Conservation (phyloP, 1,139 yeast genomes). For the Nakaseomyces uthaithaninus region DNA sequence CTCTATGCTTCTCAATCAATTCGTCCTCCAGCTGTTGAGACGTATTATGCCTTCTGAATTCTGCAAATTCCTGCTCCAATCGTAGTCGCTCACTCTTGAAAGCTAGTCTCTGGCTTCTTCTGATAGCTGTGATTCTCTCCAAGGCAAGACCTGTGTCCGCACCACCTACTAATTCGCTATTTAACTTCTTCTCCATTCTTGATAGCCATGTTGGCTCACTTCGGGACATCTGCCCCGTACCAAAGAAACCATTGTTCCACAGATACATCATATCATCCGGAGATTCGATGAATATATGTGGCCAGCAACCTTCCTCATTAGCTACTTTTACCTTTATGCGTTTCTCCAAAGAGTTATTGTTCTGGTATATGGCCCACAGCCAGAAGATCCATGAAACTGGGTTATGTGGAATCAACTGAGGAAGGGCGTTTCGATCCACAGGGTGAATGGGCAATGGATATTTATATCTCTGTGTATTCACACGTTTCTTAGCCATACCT, state of each 20-base stretch:
- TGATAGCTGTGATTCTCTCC: conserved; percentile 67
- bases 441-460: conserved; percentile 37
- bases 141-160: conserved; percentile 32
- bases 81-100: conserved; percentile 52
- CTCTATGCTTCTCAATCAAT: conserved; percentile 30
- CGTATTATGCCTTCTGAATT: conserved; percentile 29
- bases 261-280: conserved; percentile 45
- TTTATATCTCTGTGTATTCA: conserved; percentile 30
- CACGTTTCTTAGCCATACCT: conserved; percentile 30
- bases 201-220: conserved; percentile 87
- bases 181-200: conserved; percentile 51
- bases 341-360: conserved; percentile 12
- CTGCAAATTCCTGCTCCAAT: conserved; percentile 31
- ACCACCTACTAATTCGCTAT: conserved; percentile 32
- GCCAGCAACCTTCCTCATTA: conserved; percentile 12
- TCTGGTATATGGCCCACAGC: conserved; percentile 32
- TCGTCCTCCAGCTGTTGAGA: conserved; percentile 25
- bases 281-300: conserved; percentile 36
- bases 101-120: conserved; percentile 64
- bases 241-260: conserved; percentile 89
- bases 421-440: conserved; percentile 32
- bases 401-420: conserved; percentile 45
- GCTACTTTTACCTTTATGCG: conserved; percentile 18
- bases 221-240: conserved; percentile 82
- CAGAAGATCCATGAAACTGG: conserved; percentile 53